A percentile compares a stretch with the other conserved stretches of the same genome.
phyloP scores from a whole-genome alignment of 2,329 filamentous ascomycete genomes.

The Apiospora pterosperma region DNA sequence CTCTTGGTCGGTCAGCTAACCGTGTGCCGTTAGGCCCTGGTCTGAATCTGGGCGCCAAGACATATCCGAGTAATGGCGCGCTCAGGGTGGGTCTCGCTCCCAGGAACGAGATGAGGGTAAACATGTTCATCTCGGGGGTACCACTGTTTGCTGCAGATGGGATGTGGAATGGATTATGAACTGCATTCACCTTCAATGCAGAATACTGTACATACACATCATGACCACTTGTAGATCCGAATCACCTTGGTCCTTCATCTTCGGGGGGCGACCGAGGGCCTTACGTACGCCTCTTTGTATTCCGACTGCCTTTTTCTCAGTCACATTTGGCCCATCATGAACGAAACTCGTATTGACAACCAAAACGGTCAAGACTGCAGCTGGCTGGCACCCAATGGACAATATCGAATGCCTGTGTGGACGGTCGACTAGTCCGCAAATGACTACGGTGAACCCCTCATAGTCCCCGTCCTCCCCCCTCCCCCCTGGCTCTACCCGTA shows the following conservation, averaged over 20 bases:
- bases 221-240: background rate
- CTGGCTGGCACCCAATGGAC: background rate
- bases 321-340: background rate
- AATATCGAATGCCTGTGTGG: background rate
- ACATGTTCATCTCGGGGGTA: constrained; percentile 8
- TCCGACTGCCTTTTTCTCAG: too few relatives aligned
- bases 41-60: too few relatives aligned
- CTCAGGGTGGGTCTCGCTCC: background rate
- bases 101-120: background rate
- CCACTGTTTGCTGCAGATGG: constrained; percentile 8
- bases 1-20: too few relatives aligned
- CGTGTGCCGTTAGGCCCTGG: too few relatives aligned
- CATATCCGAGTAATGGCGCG: background rate
- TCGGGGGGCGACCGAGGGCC: background rate
- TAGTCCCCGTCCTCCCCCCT: background rate
- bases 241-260: background rate
- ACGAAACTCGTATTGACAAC: background rate
- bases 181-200: too few relatives aligned
- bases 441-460: background rate
- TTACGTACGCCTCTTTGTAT: background rate
- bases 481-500: background rate
- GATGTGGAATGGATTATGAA: too few relatives aligned
- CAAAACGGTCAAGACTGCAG: background rate
- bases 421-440: background rate
- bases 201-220: background rate